Conservation (phyloP, 2,329 filamentous ascomycete species). For the Pseudocercospora pini-densiflorae region DNA sequence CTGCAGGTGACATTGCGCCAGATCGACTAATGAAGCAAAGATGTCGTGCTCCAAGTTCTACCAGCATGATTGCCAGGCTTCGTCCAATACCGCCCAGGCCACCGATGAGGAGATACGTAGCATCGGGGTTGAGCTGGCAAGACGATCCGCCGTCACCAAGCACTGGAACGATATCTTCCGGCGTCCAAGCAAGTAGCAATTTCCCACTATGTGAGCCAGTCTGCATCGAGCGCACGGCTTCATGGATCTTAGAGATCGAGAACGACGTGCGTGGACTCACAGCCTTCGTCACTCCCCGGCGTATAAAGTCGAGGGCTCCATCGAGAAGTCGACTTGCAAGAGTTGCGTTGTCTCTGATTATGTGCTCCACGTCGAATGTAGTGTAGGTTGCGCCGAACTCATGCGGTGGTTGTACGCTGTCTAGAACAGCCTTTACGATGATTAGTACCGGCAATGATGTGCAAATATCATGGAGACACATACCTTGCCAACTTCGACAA, state of each 20-base stretch:
- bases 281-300: too few species aligned
- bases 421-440: too few species aligned
- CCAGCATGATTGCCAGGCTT: constrained; percentile 26
- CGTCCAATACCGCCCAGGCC: constrained; percentile 33
- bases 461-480: not conserved
- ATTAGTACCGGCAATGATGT: not conserved
- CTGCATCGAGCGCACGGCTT: too few species aligned
- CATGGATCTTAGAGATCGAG: too few species aligned
- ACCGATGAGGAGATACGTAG: constrained; percentile 30
- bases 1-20: not conserved
- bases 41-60: constrained; percentile 24
- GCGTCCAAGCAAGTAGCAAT: not conserved
- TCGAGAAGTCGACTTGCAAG: too few species aligned
- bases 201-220: not conserved
- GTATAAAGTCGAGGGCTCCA: too few species aligned
- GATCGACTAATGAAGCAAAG: constrained; percentile 25
- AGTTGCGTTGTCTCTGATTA: too few species aligned
- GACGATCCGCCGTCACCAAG: not conserved
- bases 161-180: not conserved
- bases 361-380: too few species aligned
- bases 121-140: constrained; percentile 7
- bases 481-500: not conserved
- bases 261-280: too few species aligned
- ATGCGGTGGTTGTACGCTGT: too few species aligned
- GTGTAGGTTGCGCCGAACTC: too few species aligned